Conservation (phyloP, 1,284 basidiomycete species). For the Ustilago hordei region DNA sequence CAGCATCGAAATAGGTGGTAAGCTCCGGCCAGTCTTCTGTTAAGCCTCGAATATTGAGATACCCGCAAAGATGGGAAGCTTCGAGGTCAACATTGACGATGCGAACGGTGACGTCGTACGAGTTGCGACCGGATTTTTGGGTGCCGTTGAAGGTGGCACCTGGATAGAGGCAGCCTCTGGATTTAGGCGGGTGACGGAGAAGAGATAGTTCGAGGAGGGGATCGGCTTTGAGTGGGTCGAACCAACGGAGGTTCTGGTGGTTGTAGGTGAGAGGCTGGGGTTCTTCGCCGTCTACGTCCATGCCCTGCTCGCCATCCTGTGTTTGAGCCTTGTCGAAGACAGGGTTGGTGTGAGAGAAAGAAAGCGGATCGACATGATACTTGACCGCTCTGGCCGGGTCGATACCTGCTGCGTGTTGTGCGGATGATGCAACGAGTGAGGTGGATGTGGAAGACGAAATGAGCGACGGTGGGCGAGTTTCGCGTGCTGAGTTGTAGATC, state of each 20-base stretch:
- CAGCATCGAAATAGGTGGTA: constrained; percentile 68
- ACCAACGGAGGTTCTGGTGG: constrained; percentile 41
- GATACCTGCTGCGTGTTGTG: constrained; percentile 18
- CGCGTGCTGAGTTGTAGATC: constrained; percentile 32
- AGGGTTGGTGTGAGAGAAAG: neutral
- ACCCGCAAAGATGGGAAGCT: constrained; percentile 64
- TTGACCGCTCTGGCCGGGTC: constrained; percentile 29
- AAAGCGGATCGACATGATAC: constrained; percentile 30
- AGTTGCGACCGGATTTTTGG: constrained; percentile 62
- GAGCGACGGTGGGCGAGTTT: constrained; percentile 26
- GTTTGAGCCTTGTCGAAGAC: neutral
- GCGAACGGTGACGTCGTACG: constrained; percentile 64
- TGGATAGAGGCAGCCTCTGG: constrained; percentile 61
- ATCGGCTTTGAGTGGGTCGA: constrained; percentile 53
- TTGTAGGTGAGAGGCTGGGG: constrained; percentile 17
- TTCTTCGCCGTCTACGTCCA: constrained; percentile 10
- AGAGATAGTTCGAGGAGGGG: constrained; percentile 49
- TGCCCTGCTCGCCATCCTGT: neutral
- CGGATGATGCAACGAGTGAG: constrained; percentile 25
- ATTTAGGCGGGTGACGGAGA: constrained; percentile 36
- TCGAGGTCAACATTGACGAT: constrained; percentile 65
- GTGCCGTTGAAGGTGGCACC: constrained; percentile 65
- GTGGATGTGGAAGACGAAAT: constrained; percentile 34
- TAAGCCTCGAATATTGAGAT: constrained; percentile 67
- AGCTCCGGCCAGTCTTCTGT: constrained; percentile 69